Conservation (phyloP, 2,329 filamentous ascomycete species). For the Incumbomyces lentus region DNA sequence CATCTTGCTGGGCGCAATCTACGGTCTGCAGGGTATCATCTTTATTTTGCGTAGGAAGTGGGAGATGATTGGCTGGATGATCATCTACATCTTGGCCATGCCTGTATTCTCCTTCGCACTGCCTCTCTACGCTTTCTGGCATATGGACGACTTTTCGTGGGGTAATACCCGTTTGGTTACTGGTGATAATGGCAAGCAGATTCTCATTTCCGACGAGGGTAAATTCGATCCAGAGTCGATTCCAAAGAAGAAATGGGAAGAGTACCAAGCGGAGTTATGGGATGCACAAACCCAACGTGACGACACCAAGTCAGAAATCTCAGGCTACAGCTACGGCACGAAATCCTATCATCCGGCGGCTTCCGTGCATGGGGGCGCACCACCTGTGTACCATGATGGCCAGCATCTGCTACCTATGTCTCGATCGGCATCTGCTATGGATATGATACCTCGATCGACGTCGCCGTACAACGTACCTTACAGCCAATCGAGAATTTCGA, state of each 20-base stretch:
- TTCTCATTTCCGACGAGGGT: constrained; percentile 91
- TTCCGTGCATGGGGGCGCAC: constrained; percentile 58
- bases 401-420: constrained; percentile 42
- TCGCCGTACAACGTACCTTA: constrained; percentile 26
- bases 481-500: constrained; percentile 60
- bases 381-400: constrained; percentile 11
- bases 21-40: constrained; percentile 91
- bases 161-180: constrained; percentile 96
- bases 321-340: constrained; percentile 89
- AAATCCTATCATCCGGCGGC: constrained; percentile 56
- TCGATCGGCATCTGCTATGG: constrained; percentile 50
- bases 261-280: constrained; percentile 97
- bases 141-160: constrained; percentile 99
- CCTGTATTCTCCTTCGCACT: constrained; percentile 85
- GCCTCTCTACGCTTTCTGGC: constrained; percentile 93
- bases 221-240: constrained; percentile 92
- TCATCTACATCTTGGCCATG: constrained; percentile 87
- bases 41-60: constrained; percentile 95
- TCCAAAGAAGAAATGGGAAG: constrained; percentile 97
- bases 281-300: constrained; percentile 76
- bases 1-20: constrained; percentile 85
- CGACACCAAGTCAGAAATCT: constrained; percentile 75
- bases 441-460: constrained; percentile 32
- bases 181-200: constrained; percentile 82
- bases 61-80: constrained; percentile 96